Base-by-base conservation (phyloP, 2,329 filamentous ascomycete genomes). In the Penicillium sp. region DNA sequence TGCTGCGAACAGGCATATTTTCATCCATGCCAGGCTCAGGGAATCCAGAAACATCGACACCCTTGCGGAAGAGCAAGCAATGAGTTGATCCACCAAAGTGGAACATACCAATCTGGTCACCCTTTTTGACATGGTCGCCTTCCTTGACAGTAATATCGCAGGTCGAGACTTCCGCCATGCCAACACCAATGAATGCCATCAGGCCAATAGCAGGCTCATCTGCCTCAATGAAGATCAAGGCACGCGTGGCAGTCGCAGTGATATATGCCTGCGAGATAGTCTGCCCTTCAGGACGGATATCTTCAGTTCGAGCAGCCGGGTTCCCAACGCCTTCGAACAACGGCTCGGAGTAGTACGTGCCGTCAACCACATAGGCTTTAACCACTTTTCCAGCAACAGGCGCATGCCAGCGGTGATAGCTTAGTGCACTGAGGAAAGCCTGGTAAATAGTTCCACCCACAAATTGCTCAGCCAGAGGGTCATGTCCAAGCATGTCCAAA, bases 41-140 rank as follows among this genome's bases (percentile, higher is more conserved):
- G 18, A 70, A 64, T 6, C 63, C 68, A 15, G 59, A 51, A 1
- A 70, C 49, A 38, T 70, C 45, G 6, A 69, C 65, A 1, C 61
- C 66, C 49, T 65, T 65, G 5, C 63, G 52, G 72, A 90, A 90
- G 2, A 91, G 64, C 60, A 90, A 65, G 61, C 85, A 88, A 65
- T 89, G 84, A 1, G 83, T 84, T 6, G 81, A 86, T 0, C 88
- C 88, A n/a, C 88, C 88, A 66, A 86, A 90, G 65, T 91, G 88
- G 70, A 91, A 91, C 86, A 89, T 90, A 39, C 88, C 88, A 36
- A 85, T 76, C 73, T 90, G 74, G 4, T 90, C 81, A 1, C 88
- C 88, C 76, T 90, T 90, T 47, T 76, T 76, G 15, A 91, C 65
- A 47, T 79, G 77, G 65, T 90, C 79, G 0, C 86, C 87, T 64